Conservation (phyloP, 2,329 filamentous ascomycete genomes). For the Microcera coccophila region DNA sequence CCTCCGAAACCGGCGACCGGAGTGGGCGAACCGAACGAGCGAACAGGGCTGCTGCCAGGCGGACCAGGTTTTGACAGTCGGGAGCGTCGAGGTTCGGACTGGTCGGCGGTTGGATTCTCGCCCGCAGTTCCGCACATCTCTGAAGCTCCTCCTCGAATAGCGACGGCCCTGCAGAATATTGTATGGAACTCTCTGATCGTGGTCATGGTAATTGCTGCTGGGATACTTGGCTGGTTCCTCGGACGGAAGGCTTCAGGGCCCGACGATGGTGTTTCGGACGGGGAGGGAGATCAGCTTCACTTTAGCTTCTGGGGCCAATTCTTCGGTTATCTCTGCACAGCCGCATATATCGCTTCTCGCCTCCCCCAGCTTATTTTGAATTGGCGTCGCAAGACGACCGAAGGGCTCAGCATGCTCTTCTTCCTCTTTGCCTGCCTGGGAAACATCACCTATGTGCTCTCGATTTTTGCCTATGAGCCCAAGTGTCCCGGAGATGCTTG, state of each 20-base stretch:
- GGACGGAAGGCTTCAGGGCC: conserved; percentile 38
- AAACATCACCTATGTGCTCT: conserved; percentile 88
- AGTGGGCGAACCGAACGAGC: conserved; percentile 45
- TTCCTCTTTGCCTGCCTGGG: conserved; percentile 96
- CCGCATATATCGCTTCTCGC: conserved; percentile 83
- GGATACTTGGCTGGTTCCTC: conserved; percentile 82
- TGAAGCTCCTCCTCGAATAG: conserved; percentile 42
- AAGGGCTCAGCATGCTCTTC: conserved; percentile 90
- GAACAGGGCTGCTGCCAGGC: conserved; percentile 35
- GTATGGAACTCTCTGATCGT: conserved; percentile 74
- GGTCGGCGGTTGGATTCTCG: conserved; percentile 66
- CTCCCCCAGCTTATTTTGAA: conserved; percentile 90
- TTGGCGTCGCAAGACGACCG: conserved; percentile 85
- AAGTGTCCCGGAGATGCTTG: conserved; percentile 58
- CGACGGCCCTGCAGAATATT: conserved; percentile 53
- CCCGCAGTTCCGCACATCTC: conserved; percentile 75
- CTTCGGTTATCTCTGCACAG: conserved; percentile 89
- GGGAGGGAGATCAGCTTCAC: conserved; percentile 48
- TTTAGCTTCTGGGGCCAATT: conserved; percentile 81
- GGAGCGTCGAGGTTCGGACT: conserved; percentile 51
- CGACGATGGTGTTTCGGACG: conserved; percentile 37
- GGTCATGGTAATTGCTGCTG: conserved; percentile 77
- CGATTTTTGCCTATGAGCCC: conserved; percentile 86
- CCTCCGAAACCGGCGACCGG: conserved; percentile 38
- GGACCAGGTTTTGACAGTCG: conserved; percentile 13